phyloP scores from a whole-genome alignment of 306 rosid genomes.

The Boehmeria nivea region DNA sequence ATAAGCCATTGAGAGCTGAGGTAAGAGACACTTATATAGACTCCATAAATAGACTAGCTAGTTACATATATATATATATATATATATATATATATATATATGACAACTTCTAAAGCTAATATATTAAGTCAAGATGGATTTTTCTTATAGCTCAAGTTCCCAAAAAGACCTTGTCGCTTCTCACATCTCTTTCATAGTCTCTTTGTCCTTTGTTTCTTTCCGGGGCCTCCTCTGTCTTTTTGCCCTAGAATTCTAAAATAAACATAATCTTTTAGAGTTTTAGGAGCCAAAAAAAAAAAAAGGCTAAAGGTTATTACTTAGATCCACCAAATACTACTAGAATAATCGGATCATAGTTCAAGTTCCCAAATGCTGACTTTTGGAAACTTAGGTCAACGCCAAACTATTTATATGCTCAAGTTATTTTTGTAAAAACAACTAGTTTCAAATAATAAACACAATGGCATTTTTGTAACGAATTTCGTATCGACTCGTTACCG shows the following conservation, averaged over 20 bases:
- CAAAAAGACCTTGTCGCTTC: conserved; percentile 34
- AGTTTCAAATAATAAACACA: too few relatives aligned
- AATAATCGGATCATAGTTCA: background rate
- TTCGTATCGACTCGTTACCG: too few relatives aligned
- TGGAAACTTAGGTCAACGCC: too few relatives aligned
- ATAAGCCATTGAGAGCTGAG: conserved; percentile 37
- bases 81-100: too few relatives aligned
- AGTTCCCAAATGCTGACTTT: background rate
- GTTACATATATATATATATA: too few relatives aligned
- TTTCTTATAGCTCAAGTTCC: conserved; percentile 60
- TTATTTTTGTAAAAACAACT: too few relatives aligned
- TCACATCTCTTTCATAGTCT: conserved; percentile 21
- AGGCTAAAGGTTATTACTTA: background rate
- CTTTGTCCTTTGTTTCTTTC: too few relatives aligned
- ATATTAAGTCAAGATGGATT: conserved; percentile 21
- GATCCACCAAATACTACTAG: background rate
- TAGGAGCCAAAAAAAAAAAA: background rate
- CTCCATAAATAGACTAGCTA: background rate
- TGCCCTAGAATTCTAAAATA: background rate
- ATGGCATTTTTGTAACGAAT: too few relatives aligned
- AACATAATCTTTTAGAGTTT: too few relatives aligned
- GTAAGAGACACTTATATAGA: conserved; percentile 39
- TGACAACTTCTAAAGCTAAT: too few relatives aligned
- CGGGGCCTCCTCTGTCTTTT: background rate
- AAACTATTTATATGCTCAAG: too few relatives aligned